Evolutionary conservation across 1,284 basidiomycete genomes (phyloP), one percentile per base, ranked within the genome.

Genomic region (Boletus semigastroideus): DNA sequence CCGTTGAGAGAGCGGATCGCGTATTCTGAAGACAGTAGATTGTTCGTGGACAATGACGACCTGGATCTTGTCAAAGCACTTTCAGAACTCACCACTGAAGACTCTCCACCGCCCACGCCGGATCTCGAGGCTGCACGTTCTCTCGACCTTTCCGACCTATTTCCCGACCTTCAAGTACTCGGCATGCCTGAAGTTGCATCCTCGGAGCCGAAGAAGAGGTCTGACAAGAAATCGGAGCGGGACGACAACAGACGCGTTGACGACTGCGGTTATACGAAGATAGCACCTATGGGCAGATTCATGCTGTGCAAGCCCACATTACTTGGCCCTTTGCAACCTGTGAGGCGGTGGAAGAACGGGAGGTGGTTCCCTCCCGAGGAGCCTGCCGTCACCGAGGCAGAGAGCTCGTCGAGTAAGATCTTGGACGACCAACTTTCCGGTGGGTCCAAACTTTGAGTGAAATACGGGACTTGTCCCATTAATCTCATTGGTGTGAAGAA

Each of bases 261-360:
- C 53, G 86, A 87, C 45, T 77, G 79, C n/a, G 79, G 79, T 9
- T 82, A 82, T 59, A 81, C 78, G 20, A 89, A 83, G 63, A 70
- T 90, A 28, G 78, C 78, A 42, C 82, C 84, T n/a, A 72, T 80
- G 34, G 80, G 78, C 42, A 74, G 75, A 52, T 90, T 87, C 67
- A 90, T 88, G 84, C 65, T 76, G 46, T 70, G 72, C 28, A 87
- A 85, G 63, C 85, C 86, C 5, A 87, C 84, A 2, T 72, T 91
- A 28, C 71, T 90, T 19, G 78, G 87, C 8, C 76, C 87, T 44
- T 71, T 90, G 48, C 78, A 85, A 57, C 88, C 88, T 13, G 77
- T 82, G 9, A 83, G 76, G 58, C 78, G 81, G 57, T 89, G 84
- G 82, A 78, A 76, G 56, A 72, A 82, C 40, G 81, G 76, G 3